Percentiles rank a stretch among this genome's conserved stretches.
Evolutionary conservation across 2,329 filamentous ascomycete genomes (phyloP).

Genomic region (Lachnellula suecica): DNA sequence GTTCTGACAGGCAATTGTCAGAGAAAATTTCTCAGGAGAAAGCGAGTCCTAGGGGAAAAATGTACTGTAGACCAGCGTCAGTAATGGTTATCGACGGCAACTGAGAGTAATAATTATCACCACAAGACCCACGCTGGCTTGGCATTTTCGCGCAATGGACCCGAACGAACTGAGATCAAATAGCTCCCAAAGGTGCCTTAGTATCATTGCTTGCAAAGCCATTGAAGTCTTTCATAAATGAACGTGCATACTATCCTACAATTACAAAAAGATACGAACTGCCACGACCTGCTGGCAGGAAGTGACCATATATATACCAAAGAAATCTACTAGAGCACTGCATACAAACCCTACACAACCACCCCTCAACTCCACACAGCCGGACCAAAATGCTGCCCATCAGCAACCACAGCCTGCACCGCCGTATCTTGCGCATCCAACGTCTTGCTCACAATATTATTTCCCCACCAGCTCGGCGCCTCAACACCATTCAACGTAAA

Average conservation of each 20-base stretch:
- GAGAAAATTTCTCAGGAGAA: too few species aligned
- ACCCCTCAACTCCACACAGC: constrained; percentile 1
- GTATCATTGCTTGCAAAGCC: too few species aligned
- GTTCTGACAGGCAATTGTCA: too few species aligned
- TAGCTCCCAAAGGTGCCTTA: background rate
- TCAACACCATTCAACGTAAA: constrained; percentile 60
- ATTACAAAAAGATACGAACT: constrained; percentile 7
- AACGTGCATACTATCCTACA: constrained; percentile 1
- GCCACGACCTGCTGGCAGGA: background rate
- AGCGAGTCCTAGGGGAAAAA: too few species aligned
- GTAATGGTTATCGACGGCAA: too few species aligned
- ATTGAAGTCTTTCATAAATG: too few species aligned
- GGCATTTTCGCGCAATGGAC: too few species aligned
- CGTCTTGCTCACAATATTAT: constrained; percentile 13
- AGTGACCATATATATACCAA: background rate
- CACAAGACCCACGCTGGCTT: too few species aligned
- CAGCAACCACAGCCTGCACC: constrained; percentile 14
- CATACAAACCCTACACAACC: background rate
- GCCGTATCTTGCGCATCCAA: constrained; percentile 22
- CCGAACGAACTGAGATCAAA: too few species aligned
- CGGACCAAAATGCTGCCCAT: constrained; percentile 19
- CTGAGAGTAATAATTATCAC: too few species aligned
- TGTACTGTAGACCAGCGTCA: too few species aligned
- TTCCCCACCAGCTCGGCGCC: constrained; percentile 63
- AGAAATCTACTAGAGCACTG: background rate